These are phyloP conservation scores for Botrytis cinerea DNA, from an alignment of 2,329 filamentous ascomycete species.

Conservation along the genomic window DNA sequence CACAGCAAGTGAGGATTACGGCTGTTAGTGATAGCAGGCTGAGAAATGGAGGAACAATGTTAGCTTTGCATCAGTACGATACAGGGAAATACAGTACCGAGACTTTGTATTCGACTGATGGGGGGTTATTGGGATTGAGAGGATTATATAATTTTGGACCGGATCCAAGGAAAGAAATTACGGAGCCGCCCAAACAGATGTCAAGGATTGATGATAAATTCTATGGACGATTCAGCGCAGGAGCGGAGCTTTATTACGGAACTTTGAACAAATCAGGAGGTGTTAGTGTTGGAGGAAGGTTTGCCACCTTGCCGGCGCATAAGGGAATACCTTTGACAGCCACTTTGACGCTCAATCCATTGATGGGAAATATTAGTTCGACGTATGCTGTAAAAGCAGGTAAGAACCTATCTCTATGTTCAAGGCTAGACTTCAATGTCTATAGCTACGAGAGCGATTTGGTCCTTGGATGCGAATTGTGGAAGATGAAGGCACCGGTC, in stretches of 20 bases:
- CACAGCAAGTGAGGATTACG: slow-evolving; percentile 77
- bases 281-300: slow-evolving; percentile 83
- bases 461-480: slow-evolving; percentile 88
- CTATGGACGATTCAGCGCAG: slow-evolving; percentile 83
- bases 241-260: slow-evolving; percentile 93
- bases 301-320: slow-evolving; percentile 80
- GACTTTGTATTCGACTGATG: slow-evolving; percentile 89
- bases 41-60: slow-evolving; percentile 73
- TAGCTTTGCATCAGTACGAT: slow-evolving; percentile 78
- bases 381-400: slow-evolving; percentile 91
- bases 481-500: slow-evolving; percentile 60
- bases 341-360: slow-evolving; percentile 86
- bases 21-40: slow-evolving; percentile 72
- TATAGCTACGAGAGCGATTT: slow-evolving; percentile 98
- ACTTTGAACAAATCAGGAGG: slow-evolving; percentile 92
- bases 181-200: slow-evolving; percentile 27
- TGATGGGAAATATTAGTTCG: slow-evolving; percentile 91
- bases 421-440: slow-evolving; percentile 93
- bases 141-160: slow-evolving; percentile 91
- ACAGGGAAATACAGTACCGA: slow-evolving; percentile 85
- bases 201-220: slow-evolving; percentile 55
- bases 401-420: slow-evolving; percentile 79
- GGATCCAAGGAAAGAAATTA: slow-evolving; percentile 34
- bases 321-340: slow-evolving; percentile 90
- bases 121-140: slow-evolving; percentile 80